phyloP scores from a whole-genome alignment of 169 alveolate species.

The Cryptosporidium tyzzeri region DNA sequence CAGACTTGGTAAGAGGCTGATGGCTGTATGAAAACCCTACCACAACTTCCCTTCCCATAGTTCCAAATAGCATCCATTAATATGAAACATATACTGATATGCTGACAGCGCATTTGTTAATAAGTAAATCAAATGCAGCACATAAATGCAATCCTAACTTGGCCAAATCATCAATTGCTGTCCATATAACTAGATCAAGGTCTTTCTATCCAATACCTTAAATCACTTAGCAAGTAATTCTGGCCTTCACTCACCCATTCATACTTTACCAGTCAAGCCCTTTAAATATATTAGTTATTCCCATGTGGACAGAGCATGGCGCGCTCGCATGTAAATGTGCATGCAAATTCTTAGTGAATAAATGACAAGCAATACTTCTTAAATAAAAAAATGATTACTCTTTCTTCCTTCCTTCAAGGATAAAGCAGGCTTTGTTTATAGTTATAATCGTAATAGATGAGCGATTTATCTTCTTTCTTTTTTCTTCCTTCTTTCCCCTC shows the following conservation, averaged over 20 bases:
- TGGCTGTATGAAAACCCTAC: not conserved
- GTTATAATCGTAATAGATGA: not conserved
- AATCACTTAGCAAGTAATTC: not conserved
- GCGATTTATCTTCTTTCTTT: not conserved
- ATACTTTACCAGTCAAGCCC: not conserved
- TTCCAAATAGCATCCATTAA: not conserved
- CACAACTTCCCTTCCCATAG: not conserved
- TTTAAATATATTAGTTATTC: not conserved
- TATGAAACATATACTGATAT: not conserved
- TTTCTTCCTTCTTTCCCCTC: not conserved
- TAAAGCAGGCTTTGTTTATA: not conserved
- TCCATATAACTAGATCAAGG: not conserved
- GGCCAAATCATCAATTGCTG: not conserved
- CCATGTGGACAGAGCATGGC: constrained; percentile 3
- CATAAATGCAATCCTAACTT: not conserved
- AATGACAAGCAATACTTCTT: constrained; percentile 18
- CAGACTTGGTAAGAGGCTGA: not conserved
- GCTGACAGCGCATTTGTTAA: not conserved
- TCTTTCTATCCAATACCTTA: not conserved
- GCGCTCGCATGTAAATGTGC: not conserved
- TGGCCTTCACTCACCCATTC: not conserved
- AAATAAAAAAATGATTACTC: not conserved
- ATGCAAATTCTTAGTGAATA: not conserved
- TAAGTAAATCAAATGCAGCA: not conserved
- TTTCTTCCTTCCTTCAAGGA: not conserved